Evolutionary conservation across 2,329 filamentous ascomycete genomes (phyloP).

Genomic region (Aspergillus sp.): DNA sequence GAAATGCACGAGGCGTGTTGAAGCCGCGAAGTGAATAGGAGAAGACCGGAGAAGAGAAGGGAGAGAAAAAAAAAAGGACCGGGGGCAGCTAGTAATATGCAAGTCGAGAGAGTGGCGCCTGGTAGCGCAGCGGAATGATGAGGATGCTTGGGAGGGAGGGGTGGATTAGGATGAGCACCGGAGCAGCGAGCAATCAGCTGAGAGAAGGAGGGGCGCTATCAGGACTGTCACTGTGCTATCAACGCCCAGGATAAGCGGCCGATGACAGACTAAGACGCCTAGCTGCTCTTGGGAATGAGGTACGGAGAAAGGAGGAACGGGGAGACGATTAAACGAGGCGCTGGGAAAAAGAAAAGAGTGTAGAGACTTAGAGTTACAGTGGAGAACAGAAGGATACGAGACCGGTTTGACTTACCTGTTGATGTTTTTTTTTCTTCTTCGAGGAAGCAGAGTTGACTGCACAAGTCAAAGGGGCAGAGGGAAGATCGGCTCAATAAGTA

Average conservation of each 20-base stretch:
- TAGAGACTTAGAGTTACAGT: neutral
- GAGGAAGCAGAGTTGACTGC: neutral
- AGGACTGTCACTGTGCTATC: slow-evolving; percentile 6
- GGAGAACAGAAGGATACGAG: neutral
- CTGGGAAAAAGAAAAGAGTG: neutral
- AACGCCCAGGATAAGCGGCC: slow-evolving; percentile 14
- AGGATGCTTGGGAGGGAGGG: slow-evolving; percentile 8
- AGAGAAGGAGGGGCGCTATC: slow-evolving; percentile 18
- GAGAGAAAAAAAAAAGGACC: slow-evolving; percentile 17
- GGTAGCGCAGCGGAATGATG: slow-evolving; percentile 11
- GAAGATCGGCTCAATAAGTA: slow-evolving; percentile 7
- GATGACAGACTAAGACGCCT: slow-evolving; percentile 12
- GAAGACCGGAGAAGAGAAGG: slow-evolving; percentile 9
- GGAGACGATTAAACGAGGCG: neutral
- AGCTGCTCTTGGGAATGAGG: slow-evolving; percentile 8
- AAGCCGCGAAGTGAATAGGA: slow-evolving; percentile 17
- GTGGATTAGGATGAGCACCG: slow-evolving; percentile 24
- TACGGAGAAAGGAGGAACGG: neutral
- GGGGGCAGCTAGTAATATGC: slow-evolving; percentile 23
- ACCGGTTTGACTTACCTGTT: neutral
- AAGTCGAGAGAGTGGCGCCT: slow-evolving; percentile 20
- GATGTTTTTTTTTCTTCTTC: neutral
- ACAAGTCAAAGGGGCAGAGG: neutral
- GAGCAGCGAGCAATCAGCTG: slow-evolving; percentile 29
- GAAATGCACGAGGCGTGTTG: slow-evolving; percentile 16